Conservation (phyloP, 441 rosid species). For the Jatropha multifida region DNA sequence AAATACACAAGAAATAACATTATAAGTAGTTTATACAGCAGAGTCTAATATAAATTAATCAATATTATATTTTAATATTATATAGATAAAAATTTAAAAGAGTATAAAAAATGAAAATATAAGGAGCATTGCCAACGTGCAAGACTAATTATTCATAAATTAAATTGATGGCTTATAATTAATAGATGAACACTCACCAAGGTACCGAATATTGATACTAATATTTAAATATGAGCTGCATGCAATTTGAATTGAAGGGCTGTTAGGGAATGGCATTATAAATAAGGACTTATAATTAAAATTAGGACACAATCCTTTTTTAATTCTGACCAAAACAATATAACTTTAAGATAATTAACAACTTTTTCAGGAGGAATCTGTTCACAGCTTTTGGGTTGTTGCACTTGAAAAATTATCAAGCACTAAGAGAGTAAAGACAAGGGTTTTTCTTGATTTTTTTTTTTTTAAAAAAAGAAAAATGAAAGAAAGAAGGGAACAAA, state of each 20-base stretch:
- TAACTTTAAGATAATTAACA: background rate
- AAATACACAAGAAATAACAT: too few relatives aligned
- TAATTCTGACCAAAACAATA: background rate
- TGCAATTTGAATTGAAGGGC: background rate
- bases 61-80: too few relatives aligned
- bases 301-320: background rate
- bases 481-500: background rate
- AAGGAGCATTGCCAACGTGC: too few relatives aligned
- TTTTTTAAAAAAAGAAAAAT: background rate
- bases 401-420: slow-evolving; percentile 7
- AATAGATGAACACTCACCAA: background rate
- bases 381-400: background rate
- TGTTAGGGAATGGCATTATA: background rate
- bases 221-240: background rate
- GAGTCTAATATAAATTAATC: too few relatives aligned
- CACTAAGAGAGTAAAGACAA: background rate
- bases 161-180: background rate
- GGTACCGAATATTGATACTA: background rate
- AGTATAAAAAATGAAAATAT: too few relatives aligned
- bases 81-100: too few relatives aligned
- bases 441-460: background rate
- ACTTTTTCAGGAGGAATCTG: background rate
- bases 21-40: too few relatives aligned
- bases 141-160: background rate
- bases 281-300: background rate